These are phyloP conservation scores for Ustilago curta DNA, from an alignment of 1,284 basidiomycete species.

Conservation along the genomic window DNA sequence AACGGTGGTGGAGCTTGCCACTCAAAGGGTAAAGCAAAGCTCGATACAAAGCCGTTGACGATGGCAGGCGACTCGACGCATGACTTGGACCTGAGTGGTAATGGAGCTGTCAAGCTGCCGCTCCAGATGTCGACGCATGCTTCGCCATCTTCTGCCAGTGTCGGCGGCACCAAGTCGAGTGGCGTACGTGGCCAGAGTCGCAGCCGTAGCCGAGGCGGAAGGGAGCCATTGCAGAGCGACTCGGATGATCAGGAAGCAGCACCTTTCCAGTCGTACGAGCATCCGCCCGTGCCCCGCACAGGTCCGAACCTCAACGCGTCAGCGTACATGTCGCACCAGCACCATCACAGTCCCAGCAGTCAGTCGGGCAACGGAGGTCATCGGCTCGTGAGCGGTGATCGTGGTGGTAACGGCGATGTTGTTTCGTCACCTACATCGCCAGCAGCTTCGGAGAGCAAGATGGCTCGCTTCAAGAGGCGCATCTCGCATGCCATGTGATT, in stretches of 20 bases:
- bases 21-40: slow-evolving; percentile 36
- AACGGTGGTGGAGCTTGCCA: not conserved
- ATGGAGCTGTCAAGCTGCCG: slow-evolving; percentile 15
- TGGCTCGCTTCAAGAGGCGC: slow-evolving; percentile 35
- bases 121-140: slow-evolving; percentile 7
- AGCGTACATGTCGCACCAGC: slow-evolving; percentile 42
- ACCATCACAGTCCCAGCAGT: slow-evolving; percentile 8
- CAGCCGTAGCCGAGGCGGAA: slow-evolving; percentile 33
- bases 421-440: slow-evolving; percentile 18
- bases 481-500: slow-evolving; percentile 43
- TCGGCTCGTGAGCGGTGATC: slow-evolving; percentile 17
- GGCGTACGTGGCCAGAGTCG: slow-evolving; percentile 19
- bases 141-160: slow-evolving; percentile 4
- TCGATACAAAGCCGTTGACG: slow-evolving; percentile 13
- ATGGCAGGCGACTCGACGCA: slow-evolving; percentile 9
- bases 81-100: slow-evolving; percentile 2
- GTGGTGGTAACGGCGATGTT: not conserved
- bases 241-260: slow-evolving; percentile 34
- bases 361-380: slow-evolving; percentile 3
- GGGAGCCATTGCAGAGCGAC: slow-evolving; percentile 20
- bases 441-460: slow-evolving; percentile 26
- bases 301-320: slow-evolving; percentile 47
- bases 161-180: slow-evolving; percentile 5
- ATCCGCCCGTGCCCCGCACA: slow-evolving; percentile 28
- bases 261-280: slow-evolving; percentile 30